Conservation (phyloP, 352 stramenopile genomes). For the Lagenidium sp. region DNA sequence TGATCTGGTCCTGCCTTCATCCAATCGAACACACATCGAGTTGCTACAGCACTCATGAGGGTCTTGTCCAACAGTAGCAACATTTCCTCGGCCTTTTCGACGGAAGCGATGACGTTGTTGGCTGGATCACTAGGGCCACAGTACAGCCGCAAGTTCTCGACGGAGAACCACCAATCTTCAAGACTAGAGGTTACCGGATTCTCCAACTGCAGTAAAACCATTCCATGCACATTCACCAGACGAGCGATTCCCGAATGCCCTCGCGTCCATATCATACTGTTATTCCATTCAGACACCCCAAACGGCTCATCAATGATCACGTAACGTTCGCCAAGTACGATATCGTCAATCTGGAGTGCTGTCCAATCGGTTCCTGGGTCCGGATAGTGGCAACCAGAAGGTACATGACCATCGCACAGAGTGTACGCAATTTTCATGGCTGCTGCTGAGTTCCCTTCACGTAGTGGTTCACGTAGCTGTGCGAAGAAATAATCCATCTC, state of each 20-base stretch:
- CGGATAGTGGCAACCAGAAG: constrained; percentile 71
- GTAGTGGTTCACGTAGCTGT: constrained; percentile 60
- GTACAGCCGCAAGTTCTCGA: constrained; percentile 29
- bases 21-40: constrained; percentile 54
- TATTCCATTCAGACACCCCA: constrained; percentile 27
- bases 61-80: constrained; percentile 32
- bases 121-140: constrained; percentile 10
- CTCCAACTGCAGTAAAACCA: constrained; percentile 52
- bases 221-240: constrained; percentile 35
- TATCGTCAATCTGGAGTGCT: constrained; percentile 64
- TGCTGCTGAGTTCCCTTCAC: constrained; percentile 63
- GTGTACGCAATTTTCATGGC: constrained; percentile 77
- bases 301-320: constrained; percentile 26
- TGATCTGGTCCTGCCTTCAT: constrained; percentile 46
- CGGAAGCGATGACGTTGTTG: constrained; percentile 31
- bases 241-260: constrained; percentile 44
- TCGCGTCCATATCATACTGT: constrained; percentile 57
- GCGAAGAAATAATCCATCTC: constrained; percentile 86
- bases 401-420: constrained; percentile 68
- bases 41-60: constrained; percentile 44
- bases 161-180: constrained; percentile 69
- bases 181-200: constrained; percentile 36
- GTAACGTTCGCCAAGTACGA: constrained; percentile 55
- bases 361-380: constrained; percentile 71
- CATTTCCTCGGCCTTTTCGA: constrained; percentile 20